A percentile compares a stretch with the other conserved stretches of the same genome.
Evolutionary conservation across 805 yeast genomes (phyloP).

Genomic region (Debaryomyces prosopidis): DNA sequence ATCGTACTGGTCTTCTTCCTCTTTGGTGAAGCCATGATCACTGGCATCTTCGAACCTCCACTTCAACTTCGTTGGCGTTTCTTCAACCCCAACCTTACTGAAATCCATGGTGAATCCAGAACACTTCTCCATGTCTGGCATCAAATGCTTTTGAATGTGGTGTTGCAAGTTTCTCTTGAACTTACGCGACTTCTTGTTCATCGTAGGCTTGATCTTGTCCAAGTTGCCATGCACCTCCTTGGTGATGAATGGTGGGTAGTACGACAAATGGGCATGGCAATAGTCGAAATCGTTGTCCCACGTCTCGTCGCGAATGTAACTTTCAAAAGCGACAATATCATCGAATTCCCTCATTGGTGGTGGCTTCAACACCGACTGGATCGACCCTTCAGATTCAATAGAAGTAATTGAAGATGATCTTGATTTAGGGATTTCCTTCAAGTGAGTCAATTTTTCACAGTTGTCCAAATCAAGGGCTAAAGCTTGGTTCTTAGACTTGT

Average conservation of each 20-base stretch:
- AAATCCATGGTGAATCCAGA: slow-evolving; percentile 59
- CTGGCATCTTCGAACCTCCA: slow-evolving; percentile 66
- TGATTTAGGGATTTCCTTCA: slow-evolving; percentile 38
- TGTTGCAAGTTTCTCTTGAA: slow-evolving; percentile 74
- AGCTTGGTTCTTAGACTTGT: slow-evolving; percentile 20
- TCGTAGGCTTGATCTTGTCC: slow-evolving; percentile 70
- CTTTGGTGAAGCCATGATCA: slow-evolving; percentile 53
- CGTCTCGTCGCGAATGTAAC: slow-evolving; percentile 66
- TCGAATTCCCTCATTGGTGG: slow-evolving; percentile 56
- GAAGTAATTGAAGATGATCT: slow-evolving; percentile 42
- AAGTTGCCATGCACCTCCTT: slow-evolving; percentile 66
- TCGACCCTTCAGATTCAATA: slow-evolving; percentile 33
- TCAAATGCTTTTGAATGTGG: slow-evolving; percentile 69
- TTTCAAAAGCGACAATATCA: slow-evolving; percentile 60
- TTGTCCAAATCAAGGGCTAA: slow-evolving; percentile 36
- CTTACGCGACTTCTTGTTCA: slow-evolving; percentile 69
- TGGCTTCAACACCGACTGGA: slow-evolving; percentile 32
- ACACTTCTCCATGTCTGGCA: slow-evolving; percentile 62
- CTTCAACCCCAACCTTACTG: slow-evolving; percentile 48
- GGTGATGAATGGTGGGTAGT: slow-evolving; percentile 73
- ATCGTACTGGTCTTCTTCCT: slow-evolving; percentile 45
- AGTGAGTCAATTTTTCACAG: slow-evolving; percentile 38
- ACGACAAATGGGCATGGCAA: slow-evolving; percentile 63
- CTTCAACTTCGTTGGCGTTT: slow-evolving; percentile 48
- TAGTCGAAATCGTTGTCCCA: slow-evolving; percentile 76